Base-by-base conservation (phyloP, 2,329 filamentous ascomycete genomes). In the Alternaria solani region DNA sequence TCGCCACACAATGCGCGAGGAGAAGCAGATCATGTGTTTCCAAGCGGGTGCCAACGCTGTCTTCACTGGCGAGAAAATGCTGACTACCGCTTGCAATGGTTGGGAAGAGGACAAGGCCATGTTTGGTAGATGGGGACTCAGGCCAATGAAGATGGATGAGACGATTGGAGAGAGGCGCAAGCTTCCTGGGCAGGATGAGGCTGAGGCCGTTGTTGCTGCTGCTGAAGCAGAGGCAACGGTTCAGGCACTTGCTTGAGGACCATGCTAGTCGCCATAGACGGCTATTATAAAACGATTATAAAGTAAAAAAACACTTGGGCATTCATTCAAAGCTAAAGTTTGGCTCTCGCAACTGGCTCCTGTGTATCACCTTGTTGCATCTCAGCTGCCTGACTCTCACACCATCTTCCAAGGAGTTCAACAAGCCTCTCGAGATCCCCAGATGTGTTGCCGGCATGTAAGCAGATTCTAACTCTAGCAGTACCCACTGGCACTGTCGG, bases 21-120 rank as follows among this genome's bases (percentile, higher is more conserved):
- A 95, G 80, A 90, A 96, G 82, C 93, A 97, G 81, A 89, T 92
- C 14, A 77, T 94, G 66, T 96, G 93, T 79, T 97, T 96, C 81
- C 89, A 92, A 86, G 92, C 93, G 0, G 93, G 93, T 14, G 93
- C 93, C 1, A 97, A 97, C 71, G 93, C 93, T n/a, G 90, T 97
- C 34, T 97, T 97, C 75, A 97, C 93, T 0, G 93, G 93, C 8
- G 93, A 97, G 82, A 96, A 94, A 85, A 96, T 97, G 93, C 78
- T 96, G 80, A 97, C 93, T 5, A 97, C 93, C 0, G 91, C 93
- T 58, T 96, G 92, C 76, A 94, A 92, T 68, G 92, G 92, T 30
- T 97, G 92, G 91, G 92, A 95, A 64, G 91, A 96, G 79, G 93
- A 97, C 73, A 89, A 87, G 64, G 88, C 82, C 42, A 92, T 96